A percentile compares a stretch with the other conserved stretches of the same genome.
phyloP scores from a whole-genome alignment of 2,329 filamentous ascomycete genomes.

The Septoria linicola region DNA sequence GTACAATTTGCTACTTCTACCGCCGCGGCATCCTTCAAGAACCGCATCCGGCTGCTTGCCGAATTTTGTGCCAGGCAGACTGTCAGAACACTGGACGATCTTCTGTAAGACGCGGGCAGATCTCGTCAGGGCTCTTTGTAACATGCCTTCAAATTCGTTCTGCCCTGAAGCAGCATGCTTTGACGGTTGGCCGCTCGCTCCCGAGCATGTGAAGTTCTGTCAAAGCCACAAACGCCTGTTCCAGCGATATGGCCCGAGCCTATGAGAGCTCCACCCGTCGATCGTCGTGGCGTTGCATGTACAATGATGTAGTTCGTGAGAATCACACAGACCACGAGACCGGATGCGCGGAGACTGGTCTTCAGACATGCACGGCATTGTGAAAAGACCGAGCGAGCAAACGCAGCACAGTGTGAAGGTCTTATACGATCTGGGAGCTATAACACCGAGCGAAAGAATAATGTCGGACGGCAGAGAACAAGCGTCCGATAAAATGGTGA shows the following conservation, averaged over 20 bases:
- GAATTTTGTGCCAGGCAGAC: not conserved
- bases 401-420: too few species aligned
- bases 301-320: not conserved
- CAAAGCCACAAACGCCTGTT: not conserved
- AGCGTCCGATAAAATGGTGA: constrained; percentile 3
- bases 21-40: constrained; percentile 3
- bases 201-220: not conserved
- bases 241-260: not conserved
- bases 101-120: too few species aligned
- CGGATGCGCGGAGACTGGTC: not conserved
- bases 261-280: not conserved
- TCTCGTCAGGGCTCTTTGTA: too few species aligned
- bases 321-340: not conserved
- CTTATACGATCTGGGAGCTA: not conserved
- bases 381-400: not conserved
- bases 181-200: too few species aligned
- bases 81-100: too few species aligned
- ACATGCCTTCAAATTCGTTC: too few species aligned
- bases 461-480: not conserved
- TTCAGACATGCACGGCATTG: not conserved
- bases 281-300: not conserved
- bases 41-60: not conserved
- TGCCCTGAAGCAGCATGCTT: too few species aligned
- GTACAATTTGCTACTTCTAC: too few species aligned
- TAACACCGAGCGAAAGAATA: not conserved